Evolutionary conservation across 805 yeast genomes (phyloP), one percentile per base, ranked within the genome.

Genomic region (Cyberlindnera xylosilytica): DNA sequence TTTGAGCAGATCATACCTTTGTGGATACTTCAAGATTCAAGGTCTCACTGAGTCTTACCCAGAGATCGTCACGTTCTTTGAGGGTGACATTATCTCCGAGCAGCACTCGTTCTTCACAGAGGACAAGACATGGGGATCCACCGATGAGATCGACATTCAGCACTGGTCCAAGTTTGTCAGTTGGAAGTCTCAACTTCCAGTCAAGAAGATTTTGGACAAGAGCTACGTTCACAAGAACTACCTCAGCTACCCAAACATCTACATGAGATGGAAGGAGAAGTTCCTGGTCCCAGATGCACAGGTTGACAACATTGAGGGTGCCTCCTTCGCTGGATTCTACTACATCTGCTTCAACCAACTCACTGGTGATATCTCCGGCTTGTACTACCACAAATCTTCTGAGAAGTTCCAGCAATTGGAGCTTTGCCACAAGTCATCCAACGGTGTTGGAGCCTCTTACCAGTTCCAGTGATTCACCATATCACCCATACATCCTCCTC

Each of bases 191-290:
- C 24, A 28, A 27, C 23, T 40, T 16, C 54, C 49, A 8, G 38
- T 41, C 16, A 49, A 53, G 41, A 38, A 46, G 27, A 51, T 50
- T 12, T 24, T 47, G 16, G 42, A 42, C 4, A 41, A 46, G 41
- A 45, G 45, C 12, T 58, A 56, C 44, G 29, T 54, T 13, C 58
- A 58, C 40, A 51, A 46, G 28, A 55, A 68, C 45, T 65, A 56
- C 38, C 38, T 64, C 33, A 52, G 67, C 36, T 65, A 71, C 47
- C 73, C 79, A 44, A 74, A 67, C 54, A 64, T 90, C 6, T 90
- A 80, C 60, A 90, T 90, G 97, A 73, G 97, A 52, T 90, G 98
- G 98, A 90, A 90, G 64, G 98, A 90, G 62, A 78, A 81, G 55
- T 88, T 88, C 57, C 65, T 90, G 46, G 81, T 86, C 8, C 95